Base-by-base conservation (phyloP, 805 yeast genomes). In the Lipomyces mesembrius region DNA sequence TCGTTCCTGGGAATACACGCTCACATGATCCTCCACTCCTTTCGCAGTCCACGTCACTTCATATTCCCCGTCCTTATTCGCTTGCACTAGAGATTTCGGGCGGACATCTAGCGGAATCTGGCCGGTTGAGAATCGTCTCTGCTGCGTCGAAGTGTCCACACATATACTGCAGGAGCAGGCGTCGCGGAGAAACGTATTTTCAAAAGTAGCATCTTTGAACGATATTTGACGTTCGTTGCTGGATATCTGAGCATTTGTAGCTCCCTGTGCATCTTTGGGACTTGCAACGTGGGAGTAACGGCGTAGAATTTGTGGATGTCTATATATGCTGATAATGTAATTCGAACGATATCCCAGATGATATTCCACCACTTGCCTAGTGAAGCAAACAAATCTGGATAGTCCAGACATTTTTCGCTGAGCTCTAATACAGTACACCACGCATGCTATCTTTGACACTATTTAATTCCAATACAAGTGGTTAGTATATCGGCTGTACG, bases 151-250 rank as follows among this genome's bases (percentile, higher is more conserved):
- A 2, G 80, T 78, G 69, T 90, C 90, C 4, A 88, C 80, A 0
- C 90, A 85, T 11, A 72, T 73, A 0, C 78, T 69, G 14, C 84
- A 77, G 3, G 76, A 74, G 58, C 91, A 87, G 0, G 91, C 82
- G 73, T 90, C 96, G 73, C 94, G 81, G 22, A 90, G 79, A 71
- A 90, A 88, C 25, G 52, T 61, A 20, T 64, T 64, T 17, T 43
- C 49, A 43, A 43, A 43, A 6, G 49, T 43, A 43, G 49, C 22
- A 8, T 43, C 22, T 43, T 43, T 43, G 49, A 43, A 43, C 22
- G 49, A 43, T 43, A 43, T 43, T 43, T 43, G 20, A 43, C 14
- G 8, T 17, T 43, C 49, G 6, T 43, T 43, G 49, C 49, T 5
- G 22, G 22, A 17, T 43, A 43, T 43, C 20, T 43, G 22, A 43